A percentile compares a stretch with the other conserved stretches of the same genome.
Conservation (phyloP, 352 stramenopile species). For the Halophytophthora batemanensis region DNA sequence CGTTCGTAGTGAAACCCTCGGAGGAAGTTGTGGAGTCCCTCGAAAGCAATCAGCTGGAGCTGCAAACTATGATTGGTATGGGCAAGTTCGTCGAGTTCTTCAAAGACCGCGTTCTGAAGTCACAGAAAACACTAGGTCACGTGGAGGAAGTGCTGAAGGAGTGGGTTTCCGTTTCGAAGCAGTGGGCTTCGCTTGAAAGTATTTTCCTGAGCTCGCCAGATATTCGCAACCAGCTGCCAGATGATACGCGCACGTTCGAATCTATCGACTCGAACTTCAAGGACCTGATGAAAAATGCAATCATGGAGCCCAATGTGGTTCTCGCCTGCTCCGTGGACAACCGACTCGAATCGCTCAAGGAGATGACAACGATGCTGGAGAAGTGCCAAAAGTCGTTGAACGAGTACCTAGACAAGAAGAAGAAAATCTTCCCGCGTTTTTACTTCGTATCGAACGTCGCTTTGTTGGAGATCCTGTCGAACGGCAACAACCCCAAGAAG, state of each 20-base stretch:
- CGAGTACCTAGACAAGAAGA: constrained; percentile 91
- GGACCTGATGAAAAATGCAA: constrained; percentile 87
- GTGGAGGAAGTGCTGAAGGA: constrained; percentile 87
- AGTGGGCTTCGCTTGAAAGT: constrained; percentile 86
- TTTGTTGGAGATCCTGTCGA: constrained; percentile 83
- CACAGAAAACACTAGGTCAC: constrained; percentile 78
- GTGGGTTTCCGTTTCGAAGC: constrained; percentile 85
- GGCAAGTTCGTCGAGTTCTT: constrained; percentile 92
- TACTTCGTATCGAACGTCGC: constrained; percentile 90
- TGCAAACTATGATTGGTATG: constrained; percentile 90
- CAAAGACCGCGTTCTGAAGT: constrained; percentile 77
- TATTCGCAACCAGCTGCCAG: constrained; percentile 85
- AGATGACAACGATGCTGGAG: constrained; percentile 87
- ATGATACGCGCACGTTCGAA: constrained; percentile 86
- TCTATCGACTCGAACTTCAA: constrained; percentile 90
- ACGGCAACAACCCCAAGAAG: constrained; percentile 95
- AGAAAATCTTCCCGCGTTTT: constrained; percentile 90
- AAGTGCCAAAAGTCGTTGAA: constrained; percentile 89
- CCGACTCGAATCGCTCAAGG: constrained; percentile 76
- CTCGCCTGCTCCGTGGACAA: constrained; percentile 73
- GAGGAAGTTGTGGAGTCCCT: constrained; percentile 86
- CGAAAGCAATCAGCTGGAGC: constrained; percentile 83
- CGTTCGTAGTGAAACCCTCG: constrained; percentile 81
- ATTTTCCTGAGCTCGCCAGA: constrained; percentile 88
- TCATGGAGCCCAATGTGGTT: constrained; percentile 86